Conservation (phyloP, 73 alveolate genomes). For the Halteria grandinella region DNA sequence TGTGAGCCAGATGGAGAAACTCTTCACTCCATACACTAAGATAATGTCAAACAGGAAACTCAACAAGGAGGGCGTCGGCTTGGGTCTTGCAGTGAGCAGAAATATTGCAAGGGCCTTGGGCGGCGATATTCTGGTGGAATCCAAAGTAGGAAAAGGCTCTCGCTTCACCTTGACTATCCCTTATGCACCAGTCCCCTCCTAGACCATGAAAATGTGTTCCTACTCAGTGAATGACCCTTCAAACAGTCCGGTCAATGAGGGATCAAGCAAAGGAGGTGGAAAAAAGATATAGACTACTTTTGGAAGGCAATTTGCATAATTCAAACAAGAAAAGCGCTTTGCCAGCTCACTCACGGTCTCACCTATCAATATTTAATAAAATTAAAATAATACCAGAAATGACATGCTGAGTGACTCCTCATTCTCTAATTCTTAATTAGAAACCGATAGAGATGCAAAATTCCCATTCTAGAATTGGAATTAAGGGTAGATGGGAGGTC, state of each 20-base stretch:
- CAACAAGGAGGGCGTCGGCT: slow-evolving; percentile 46
- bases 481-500: too few species aligned
- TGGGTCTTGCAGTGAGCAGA: slow-evolving; percentile 41
- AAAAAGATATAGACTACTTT: not conserved
- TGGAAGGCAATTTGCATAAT: not conserved
- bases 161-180: slow-evolving; percentile 11
- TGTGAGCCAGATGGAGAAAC: not conserved
- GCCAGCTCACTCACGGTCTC: not conserved
- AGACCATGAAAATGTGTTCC: not conserved
- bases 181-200: not conserved
- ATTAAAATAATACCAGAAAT: too few species aligned
- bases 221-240: not conserved
- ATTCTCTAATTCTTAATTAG: too few species aligned
- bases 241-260: not conserved
- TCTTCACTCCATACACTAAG: slow-evolving; percentile 25
- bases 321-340: not conserved
- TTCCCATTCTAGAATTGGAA: too few species aligned
- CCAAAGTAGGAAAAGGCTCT: slow-evolving; percentile 13
- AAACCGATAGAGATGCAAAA: too few species aligned
- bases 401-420: too few species aligned
- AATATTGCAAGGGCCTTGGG: slow-evolving; percentile 35
- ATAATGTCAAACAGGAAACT: slow-evolving; percentile 1
- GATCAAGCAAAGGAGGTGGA: not conserved
- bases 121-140: slow-evolving; percentile 35
- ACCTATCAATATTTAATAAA: too few species aligned